phyloP scores from a whole-genome alignment of 257 asterid genomes.

The Plantago elongata region DNA sequence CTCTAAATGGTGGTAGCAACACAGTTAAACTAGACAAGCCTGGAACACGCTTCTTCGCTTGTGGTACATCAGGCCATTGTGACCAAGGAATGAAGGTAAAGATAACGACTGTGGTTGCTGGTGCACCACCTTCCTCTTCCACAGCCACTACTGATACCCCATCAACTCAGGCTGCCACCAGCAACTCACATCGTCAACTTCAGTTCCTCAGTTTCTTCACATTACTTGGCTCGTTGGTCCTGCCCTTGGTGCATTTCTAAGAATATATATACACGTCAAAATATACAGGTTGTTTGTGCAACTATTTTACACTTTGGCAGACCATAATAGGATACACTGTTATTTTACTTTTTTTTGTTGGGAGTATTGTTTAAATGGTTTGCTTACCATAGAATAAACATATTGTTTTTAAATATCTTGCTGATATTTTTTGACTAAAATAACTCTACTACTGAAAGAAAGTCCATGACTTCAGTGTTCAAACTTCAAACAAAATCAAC shows the following conservation, averaged over 20 bases:
- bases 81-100: conserved; percentile 77
- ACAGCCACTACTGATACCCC: conserved; percentile 27
- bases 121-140: conserved; percentile 30
- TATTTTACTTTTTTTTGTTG: too few relatives aligned
- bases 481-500: neutral
- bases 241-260: conserved; percentile 1
- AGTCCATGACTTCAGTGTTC: too few relatives aligned
- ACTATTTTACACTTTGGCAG: too few relatives aligned
- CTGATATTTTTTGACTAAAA: too few relatives aligned
- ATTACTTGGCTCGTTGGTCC: conserved; percentile 10
- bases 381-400: too few relatives aligned
- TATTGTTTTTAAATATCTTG: too few relatives aligned
- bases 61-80: conserved; percentile 82
- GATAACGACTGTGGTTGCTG: conserved; percentile 50
- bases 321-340: too few relatives aligned
- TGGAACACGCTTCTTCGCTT: conserved; percentile 70
- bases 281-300: too few relatives aligned
- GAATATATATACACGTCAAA: too few relatives aligned
- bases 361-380: too few relatives aligned
- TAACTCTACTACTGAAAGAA: too few relatives aligned
- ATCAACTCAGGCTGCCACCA: conserved; percentile 22
- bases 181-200: neutral
- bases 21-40: conserved; percentile 58
- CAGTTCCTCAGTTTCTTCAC: conserved; percentile 18
- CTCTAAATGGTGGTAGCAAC: conserved; percentile 47